Percentiles rank a stretch among this genome's conserved stretches.
These are phyloP conservation scores for bread wheat (Triticum aestivum) DNA, from an alignment of 176 grass and related monocot species.

Conservation along the genomic window DNA sequence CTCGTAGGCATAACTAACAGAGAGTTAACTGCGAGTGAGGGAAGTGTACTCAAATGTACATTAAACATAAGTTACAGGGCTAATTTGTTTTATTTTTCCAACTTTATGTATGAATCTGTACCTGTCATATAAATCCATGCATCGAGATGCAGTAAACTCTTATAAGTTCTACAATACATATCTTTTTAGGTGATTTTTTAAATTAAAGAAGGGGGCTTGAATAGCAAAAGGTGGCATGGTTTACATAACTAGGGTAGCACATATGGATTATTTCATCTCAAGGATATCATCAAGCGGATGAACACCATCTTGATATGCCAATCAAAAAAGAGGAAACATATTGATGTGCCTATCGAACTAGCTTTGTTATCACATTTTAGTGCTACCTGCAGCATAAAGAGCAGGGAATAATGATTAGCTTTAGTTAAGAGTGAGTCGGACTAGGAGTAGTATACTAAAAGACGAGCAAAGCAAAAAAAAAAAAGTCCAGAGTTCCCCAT, in stretches of 20 bases:
- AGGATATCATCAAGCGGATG: background rate
- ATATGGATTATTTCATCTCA: constrained; percentile 14
- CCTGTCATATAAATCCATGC: no score
- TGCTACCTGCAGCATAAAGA: background rate
- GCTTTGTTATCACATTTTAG: constrained; percentile 25
- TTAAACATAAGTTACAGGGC: no score
- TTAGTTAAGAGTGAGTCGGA: constrained; percentile 12
- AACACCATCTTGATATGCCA: background rate
- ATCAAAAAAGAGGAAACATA: background rate
- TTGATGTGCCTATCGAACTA: constrained; percentile 18
- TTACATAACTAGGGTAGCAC: background rate
- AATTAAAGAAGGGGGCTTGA: background rate
- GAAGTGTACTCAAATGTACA: no score
- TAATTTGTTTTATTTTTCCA: no score
- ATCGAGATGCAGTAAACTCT: no score
- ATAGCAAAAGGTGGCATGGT: constrained; percentile 1
- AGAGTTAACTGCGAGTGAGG: no score
- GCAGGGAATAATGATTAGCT: constrained; percentile 29
- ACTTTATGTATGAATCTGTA: no score
- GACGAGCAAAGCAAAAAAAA: constrained; percentile 17
- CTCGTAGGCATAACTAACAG: no score
- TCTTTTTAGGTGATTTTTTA: background rate
- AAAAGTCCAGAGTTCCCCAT: background rate
- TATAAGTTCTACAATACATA: background rate
- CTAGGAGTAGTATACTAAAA: background rate